These are phyloP conservation scores for Corylus avellana DNA, from an alignment of 306 rosid genomes.

Conservation along the genomic window DNA sequence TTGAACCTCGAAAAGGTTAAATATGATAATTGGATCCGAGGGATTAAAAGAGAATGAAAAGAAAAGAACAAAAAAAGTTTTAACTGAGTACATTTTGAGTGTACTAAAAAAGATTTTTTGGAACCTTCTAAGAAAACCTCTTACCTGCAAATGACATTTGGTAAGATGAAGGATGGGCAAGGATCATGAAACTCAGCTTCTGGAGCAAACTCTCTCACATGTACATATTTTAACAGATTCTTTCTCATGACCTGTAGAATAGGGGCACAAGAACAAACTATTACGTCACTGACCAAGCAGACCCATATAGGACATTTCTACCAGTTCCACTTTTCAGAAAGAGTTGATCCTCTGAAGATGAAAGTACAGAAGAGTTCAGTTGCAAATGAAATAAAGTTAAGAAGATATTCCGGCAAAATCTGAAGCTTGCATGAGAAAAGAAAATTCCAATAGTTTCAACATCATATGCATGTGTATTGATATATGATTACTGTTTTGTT, in stretches of 20 bases:
- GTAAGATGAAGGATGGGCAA: slow-evolving; percentile 64
- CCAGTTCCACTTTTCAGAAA: background rate
- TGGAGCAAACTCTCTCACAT: slow-evolving; percentile 87
- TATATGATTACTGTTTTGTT: background rate
- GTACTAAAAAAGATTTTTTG: background rate
- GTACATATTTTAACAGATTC: slow-evolving; percentile 69
- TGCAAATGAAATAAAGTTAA: background rate
- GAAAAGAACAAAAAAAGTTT: background rate
- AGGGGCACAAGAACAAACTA: slow-evolving; percentile 30
- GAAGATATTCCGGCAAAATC: background rate
- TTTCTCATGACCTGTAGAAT: slow-evolving; percentile 79
- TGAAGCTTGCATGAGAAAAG: background rate
- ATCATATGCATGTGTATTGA: background rate
- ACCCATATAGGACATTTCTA: slow-evolving; percentile 1
- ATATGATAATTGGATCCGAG: background rate
- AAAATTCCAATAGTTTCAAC: background rate
- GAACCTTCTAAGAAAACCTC: slow-evolving; percentile 3
- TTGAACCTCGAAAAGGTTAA: slow-evolving; percentile 13
- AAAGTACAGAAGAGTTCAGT: background rate
- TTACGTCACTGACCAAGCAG: slow-evolving; percentile 19
- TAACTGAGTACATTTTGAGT: background rate
- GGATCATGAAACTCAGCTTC: slow-evolving; percentile 73
- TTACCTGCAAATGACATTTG: slow-evolving; percentile 92
- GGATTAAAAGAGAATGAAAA: background rate
- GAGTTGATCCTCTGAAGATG: background rate